Conservation (phyloP, 805 yeast genomes). For the Zygotorulaspora danielsina region DNA sequence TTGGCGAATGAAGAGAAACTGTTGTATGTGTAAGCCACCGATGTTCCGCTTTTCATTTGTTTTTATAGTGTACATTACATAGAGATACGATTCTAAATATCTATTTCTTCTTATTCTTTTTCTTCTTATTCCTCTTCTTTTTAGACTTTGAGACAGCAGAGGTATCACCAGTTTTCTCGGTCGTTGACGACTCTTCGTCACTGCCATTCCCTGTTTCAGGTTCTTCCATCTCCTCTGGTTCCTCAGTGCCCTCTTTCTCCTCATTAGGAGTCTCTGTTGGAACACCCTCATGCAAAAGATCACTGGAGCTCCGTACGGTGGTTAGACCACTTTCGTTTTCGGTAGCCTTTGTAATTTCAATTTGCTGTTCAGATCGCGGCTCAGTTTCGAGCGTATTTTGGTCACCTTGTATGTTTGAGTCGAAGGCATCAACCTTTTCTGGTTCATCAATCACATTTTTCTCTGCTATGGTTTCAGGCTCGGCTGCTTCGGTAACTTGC, state of each 20-base stretch:
- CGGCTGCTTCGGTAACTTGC: slow-evolving; percentile 1
- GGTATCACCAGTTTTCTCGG: slow-evolving; percentile 7
- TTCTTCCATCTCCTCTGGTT: slow-evolving; percentile 16
- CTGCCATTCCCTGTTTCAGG: slow-evolving; percentile 13
- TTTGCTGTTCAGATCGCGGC: no score
- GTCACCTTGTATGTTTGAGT: no score
- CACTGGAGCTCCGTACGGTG: background rate
- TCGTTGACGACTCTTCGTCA: slow-evolving; percentile 3
- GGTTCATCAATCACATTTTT: background rate
- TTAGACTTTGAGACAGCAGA: slow-evolving; percentile 18
- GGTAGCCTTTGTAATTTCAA: no score
- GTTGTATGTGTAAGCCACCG: background rate
- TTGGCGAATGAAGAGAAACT: slow-evolving; percentile 64
- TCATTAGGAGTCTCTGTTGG: no score
- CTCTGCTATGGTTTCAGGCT: background rate
- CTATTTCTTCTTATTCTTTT: slow-evolving; percentile 19
- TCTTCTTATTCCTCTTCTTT: slow-evolving; percentile 37
- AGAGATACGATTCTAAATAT: background rate
- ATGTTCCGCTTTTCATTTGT: background rate
- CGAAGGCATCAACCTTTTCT: no score
- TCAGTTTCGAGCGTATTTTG: no score
- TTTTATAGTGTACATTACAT: slow-evolving; percentile 1
- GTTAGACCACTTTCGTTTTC: no score
- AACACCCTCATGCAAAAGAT: slow-evolving; percentile 8
- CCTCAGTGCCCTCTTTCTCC: slow-evolving; percentile 13